These are phyloP conservation scores for Pseudopithomyces chartarum DNA, from an alignment of 2,329 filamentous ascomycete species.

Conservation along the genomic window DNA sequence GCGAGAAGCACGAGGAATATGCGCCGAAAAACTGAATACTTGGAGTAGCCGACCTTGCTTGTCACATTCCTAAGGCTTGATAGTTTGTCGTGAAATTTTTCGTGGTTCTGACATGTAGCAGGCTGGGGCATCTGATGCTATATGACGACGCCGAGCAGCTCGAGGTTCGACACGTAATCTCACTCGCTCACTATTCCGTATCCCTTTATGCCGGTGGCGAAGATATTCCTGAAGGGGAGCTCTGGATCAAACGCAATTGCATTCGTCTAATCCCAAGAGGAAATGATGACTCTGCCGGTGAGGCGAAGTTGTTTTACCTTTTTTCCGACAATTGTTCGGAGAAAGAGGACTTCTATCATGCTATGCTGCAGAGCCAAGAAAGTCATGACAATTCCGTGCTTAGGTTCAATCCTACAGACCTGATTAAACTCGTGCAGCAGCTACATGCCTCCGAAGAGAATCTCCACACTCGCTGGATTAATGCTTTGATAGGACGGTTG, in stretches of 20 bases:
- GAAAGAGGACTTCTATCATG: slow-evolving; percentile 98
- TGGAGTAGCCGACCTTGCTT: no score
- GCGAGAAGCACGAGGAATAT: no score
- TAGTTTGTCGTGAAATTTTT: no score
- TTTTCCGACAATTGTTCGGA: slow-evolving; percentile 95
- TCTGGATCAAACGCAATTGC: slow-evolving; percentile 95
- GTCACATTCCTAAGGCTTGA: no score
- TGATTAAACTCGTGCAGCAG: slow-evolving; percentile 86
- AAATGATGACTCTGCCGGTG: slow-evolving; percentile 56
- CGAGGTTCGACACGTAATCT: slow-evolving; percentile 95
- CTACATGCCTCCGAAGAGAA: slow-evolving; percentile 92
- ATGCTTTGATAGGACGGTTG: slow-evolving; percentile 84
- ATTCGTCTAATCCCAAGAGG: slow-evolving; percentile 72
- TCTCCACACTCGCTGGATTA: slow-evolving; percentile 88
- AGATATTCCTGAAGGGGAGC: slow-evolving; percentile 82
- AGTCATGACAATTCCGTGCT: slow-evolving; percentile 65
- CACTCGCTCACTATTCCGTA: slow-evolving; percentile 83
- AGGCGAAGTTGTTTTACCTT: slow-evolving; percentile 86
- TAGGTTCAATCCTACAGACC: slow-evolving; percentile 80
- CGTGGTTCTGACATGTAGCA: slow-evolving; percentile 17
- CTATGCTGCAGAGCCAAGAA: slow-evolving; percentile 82
- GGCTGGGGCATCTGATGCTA: slow-evolving; percentile 88
- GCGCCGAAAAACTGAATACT: no score
- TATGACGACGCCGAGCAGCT: slow-evolving; percentile 95
- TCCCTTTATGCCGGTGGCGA: slow-evolving; percentile 83